phyloP scores from a whole-genome alignment of 2,329 filamentous ascomycete species.

The Pseudogymnoascus sp. region DNA sequence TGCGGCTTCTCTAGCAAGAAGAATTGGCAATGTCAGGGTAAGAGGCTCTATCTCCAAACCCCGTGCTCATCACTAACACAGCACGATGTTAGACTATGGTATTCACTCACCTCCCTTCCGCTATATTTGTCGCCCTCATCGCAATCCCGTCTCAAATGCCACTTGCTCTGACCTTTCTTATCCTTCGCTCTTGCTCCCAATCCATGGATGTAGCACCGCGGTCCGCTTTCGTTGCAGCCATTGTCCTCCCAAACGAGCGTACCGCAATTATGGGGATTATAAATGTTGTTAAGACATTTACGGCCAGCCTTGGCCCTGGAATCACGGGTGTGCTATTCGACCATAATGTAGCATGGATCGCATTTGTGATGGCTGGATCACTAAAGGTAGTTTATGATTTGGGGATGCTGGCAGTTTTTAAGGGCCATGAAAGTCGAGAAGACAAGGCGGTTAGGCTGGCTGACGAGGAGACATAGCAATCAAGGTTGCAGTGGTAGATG shows the following conservation, averaged over 20 bases:
- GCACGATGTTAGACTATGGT: constrained; percentile 56
- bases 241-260: constrained; percentile 55
- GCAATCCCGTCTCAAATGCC: constrained; percentile 45
- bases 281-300: constrained; percentile 59
- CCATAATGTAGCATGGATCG: constrained; percentile 48
- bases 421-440: constrained; percentile 24
- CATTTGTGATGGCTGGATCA: constrained; percentile 53
- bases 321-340: constrained; percentile 56
- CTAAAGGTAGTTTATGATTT: constrained; percentile 56
- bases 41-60: constrained; percentile 26
- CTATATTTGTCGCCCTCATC: constrained; percentile 56
- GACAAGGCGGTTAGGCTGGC: constrained; percentile 14
- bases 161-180: constrained; percentile 50
- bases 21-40: constrained; percentile 56
- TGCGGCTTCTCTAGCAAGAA: constrained; percentile 45
- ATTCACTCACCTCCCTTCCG: constrained; percentile 63
- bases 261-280: constrained; percentile 64
- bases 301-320: constrained; percentile 52
- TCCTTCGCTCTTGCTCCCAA: constrained; percentile 52
- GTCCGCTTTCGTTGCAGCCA: constrained; percentile 59
- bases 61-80: neutral
- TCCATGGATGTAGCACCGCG: constrained; percentile 66
- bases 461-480: constrained; percentile 14
- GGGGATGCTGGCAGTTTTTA: constrained; percentile 44
- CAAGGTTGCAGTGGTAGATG: neutral